Evolutionary conservation across 176 grass and related monocot species (phyloP), one percentile per base, ranked within the genome.

Genomic region (Ananas comosus): DNA sequence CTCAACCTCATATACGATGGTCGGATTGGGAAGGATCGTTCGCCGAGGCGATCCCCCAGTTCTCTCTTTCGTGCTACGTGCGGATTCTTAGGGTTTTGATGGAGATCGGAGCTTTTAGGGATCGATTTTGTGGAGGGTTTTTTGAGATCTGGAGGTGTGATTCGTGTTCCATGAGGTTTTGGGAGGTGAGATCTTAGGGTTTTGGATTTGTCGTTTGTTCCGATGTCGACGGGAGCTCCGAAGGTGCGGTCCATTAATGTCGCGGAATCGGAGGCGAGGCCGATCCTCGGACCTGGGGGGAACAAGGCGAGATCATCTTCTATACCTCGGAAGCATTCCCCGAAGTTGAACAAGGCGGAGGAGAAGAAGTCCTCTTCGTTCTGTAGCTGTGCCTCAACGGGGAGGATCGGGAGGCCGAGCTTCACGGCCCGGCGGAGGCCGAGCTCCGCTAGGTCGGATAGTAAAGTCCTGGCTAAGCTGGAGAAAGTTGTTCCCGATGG

Each of bases 371-470:
- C 2, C 50, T n/a, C 75, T 42, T 58, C 94, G n/a, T 91, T 85
- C 69, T 88, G 86, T 80, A 99, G 89, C 77, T 84, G 89, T 29
- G 87, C 82, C 59, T 99, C 94, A 64, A 93, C 86, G 1, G 87
- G 84, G 63, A 85, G 87, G 82, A 99, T 91, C 67, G 82, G 84
- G 57, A 76, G 80, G 27, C 72, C 56, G 10, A 70, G 42, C 11
- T 74, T 70, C 14, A 13, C 1, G 52, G 74, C 1, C 69, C 74
- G 4, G 51, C 53, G 8, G 70, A 64, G 14, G 51, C 52, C 70
- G 69, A 68, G 23, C 65, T 48, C 16, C 24, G 13, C 24, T 19
- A 85, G 77, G 64, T 74, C 72, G 81, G 83, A 83, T 74, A 91
- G 86, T 57, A 70, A 70, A 1, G 29, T 68, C 33, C 73, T 65